phyloP scores from a whole-genome alignment of 2,329 filamentous ascomycete genomes.

The Beauveria sp. region DNA sequence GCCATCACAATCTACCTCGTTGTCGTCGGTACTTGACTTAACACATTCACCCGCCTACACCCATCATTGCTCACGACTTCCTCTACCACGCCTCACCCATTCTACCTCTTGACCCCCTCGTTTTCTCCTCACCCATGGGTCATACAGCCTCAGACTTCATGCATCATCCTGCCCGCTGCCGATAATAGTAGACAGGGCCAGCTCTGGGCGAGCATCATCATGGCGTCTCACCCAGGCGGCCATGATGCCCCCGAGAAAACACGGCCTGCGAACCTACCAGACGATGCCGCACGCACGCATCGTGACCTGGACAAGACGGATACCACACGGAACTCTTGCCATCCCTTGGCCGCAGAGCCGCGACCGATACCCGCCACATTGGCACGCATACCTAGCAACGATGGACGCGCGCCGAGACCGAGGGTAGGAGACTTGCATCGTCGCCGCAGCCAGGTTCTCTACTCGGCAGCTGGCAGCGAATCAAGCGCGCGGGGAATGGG shows the following conservation, averaged over 20 bases:
- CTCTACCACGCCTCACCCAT: not conserved
- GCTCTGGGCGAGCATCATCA: not conserved
- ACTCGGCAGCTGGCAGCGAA: not conserved
- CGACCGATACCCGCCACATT: not conserved
- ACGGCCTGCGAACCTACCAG: not conserved
- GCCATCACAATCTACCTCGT: too few species aligned
- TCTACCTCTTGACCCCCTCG: not conserved
- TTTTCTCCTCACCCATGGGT: not conserved
- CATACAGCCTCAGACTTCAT: not conserved
- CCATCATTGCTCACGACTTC: not conserved
- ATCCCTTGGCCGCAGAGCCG: not conserved
- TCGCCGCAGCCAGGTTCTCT: not conserved
- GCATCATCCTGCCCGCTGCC: constrained; percentile 1
- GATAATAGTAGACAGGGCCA: not conserved
- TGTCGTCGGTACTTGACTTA: too few species aligned
- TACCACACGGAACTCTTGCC: not conserved
- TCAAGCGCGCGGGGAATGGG: not conserved
- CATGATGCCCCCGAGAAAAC: not conserved
- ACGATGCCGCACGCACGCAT: not conserved
- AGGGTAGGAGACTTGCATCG: not conserved
- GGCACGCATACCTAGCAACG: not conserved
- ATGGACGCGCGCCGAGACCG: not conserved
- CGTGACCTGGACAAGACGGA: not conserved
- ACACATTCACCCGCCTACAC: too few species aligned
- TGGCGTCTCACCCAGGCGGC: not conserved